These are phyloP conservation scores for Hibiscus mutabilis DNA, from an alignment of 345 rosid genomes.

Conservation along the genomic window DNA sequence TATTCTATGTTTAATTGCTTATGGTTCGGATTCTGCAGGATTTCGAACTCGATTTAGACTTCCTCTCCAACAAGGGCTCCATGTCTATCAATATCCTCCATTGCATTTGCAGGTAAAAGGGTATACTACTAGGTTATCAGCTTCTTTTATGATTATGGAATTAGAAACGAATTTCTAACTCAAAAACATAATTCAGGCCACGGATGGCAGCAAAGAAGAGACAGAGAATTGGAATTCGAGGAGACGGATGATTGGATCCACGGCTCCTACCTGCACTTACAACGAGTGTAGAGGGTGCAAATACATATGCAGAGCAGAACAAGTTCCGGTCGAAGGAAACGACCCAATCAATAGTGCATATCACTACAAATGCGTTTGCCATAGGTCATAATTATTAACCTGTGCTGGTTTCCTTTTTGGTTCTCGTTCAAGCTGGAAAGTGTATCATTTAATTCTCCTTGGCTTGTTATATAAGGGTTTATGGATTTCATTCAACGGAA, in stretches of 20 bases:
- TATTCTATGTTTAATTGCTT: too few relatives aligned
- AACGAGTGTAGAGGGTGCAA: conserved; percentile 98
- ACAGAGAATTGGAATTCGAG: conserved; percentile 30
- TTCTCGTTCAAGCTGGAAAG: too few relatives aligned
- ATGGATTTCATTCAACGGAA: too few relatives aligned
- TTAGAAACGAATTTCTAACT: not conserved
- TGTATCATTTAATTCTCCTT: too few relatives aligned
- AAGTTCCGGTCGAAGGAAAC: conserved; percentile 93
- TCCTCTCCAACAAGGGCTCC: conserved; percentile 15
- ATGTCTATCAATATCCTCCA: conserved; percentile 17
- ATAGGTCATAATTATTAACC: conserved; percentile 9
- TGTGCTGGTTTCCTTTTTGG: too few relatives aligned
- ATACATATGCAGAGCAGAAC: conserved; percentile 86
- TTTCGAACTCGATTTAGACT: conserved; percentile 26
- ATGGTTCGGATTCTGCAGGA: conserved; percentile 26
- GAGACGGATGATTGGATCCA: conserved; percentile 90
- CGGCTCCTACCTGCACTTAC: conserved; percentile 83
- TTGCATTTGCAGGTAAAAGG: conserved; percentile 33
- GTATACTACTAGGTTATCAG: not conserved
- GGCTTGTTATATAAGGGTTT: too few relatives aligned
- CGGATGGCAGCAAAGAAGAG: conserved; percentile 22
- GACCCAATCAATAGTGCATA: conserved; percentile 89
- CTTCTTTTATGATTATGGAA: not conserved
- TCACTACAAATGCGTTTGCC: conserved; percentile 88
- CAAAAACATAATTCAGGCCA: not conserved